Evolutionary conservation across 2,329 filamentous ascomycete species (phyloP).

Genomic region (Fusarium cicatricum): DNA sequence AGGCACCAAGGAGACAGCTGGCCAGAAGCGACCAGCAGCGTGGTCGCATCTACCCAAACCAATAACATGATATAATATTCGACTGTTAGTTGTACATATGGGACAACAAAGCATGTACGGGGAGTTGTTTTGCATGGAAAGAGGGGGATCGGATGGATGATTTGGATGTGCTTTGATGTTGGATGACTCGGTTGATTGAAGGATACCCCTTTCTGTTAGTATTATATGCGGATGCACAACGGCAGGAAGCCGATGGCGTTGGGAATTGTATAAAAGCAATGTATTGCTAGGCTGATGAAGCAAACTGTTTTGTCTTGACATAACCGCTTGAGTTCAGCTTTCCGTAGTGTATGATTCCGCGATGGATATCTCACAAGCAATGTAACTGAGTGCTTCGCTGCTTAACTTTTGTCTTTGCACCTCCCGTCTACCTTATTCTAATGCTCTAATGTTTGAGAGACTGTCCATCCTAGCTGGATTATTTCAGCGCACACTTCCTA

Average conservation of each 20-base stretch:
- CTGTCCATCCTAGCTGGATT: no score
- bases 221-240: slow-evolving; percentile 25
- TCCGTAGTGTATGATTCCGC: background rate
- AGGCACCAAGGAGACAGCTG: slow-evolving; percentile 1
- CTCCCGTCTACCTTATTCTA: no score
- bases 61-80: slow-evolving; percentile 12
- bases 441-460: no score
- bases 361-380: no score
- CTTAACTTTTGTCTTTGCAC: no score
- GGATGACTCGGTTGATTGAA: slow-evolving; percentile 34
- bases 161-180: slow-evolving; percentile 28
- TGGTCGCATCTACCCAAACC: slow-evolving; percentile 13
- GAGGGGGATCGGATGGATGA: slow-evolving; percentile 7
- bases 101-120: background rate
- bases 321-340: background rate
- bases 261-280: slow-evolving; percentile 16
- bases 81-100: slow-evolving; percentile 8
- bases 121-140: background rate
- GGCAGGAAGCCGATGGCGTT: slow-evolving; percentile 35
- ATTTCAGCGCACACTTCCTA: no score
- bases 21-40: slow-evolving; percentile 2
- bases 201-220: slow-evolving; percentile 40
- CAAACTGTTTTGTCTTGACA: background rate
- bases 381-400: no score
- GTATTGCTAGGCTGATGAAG: background rate